phyloP scores from a whole-genome alignment of 2,329 filamentous ascomycete species.

The Aspergillus calidoustus region DNA sequence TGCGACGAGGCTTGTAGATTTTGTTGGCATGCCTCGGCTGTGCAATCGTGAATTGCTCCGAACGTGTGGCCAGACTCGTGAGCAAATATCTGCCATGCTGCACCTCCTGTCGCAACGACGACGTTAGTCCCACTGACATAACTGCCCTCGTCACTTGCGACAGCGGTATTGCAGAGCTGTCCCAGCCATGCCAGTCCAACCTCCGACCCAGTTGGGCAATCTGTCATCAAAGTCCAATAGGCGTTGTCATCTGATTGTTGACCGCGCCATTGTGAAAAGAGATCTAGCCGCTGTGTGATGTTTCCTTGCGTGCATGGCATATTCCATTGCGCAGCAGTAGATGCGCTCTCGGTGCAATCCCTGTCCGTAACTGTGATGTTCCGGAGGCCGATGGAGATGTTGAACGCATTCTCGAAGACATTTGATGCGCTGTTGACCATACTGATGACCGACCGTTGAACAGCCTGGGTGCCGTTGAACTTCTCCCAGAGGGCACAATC shows the following conservation, averaged over 20 bases:
- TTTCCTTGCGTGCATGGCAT: constrained; percentile 63
- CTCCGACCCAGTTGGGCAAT: constrained; percentile 78
- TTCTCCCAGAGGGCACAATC: constrained; percentile 84
- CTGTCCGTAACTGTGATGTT: constrained; percentile 79
- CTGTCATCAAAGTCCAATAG: constrained; percentile 89
- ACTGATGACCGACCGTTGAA: constrained; percentile 75
- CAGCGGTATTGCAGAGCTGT: constrained; percentile 72
- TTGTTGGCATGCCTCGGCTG: constrained; percentile 66
- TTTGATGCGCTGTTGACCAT: constrained; percentile 86
- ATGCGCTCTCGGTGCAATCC: constrained; percentile 72
- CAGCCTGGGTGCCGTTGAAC: constrained; percentile 69
- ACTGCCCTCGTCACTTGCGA: constrained; percentile 59
- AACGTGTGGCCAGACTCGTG: constrained; percentile 95
- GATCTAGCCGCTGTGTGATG: constrained; percentile 78
- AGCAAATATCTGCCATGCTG: constrained; percentile 94
- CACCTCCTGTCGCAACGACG: constrained; percentile 77
- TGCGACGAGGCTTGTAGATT: constrained; percentile 65
- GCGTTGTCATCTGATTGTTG: constrained; percentile 77
- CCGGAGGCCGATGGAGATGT: constrained; percentile 87
- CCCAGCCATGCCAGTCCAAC: constrained; percentile 94
- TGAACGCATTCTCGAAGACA: constrained; percentile 89
- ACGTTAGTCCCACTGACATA: constrained; percentile 87
- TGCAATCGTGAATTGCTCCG: constrained; percentile 94
- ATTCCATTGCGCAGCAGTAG: constrained; percentile 80
- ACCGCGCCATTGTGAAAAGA: constrained; percentile 89